Percentiles rank a stretch among this genome's conserved stretches.
Evolutionary conservation across 495 filamentous ascomycete genomes (phyloP).

Genomic region (Bombardia bombarda): DNA sequence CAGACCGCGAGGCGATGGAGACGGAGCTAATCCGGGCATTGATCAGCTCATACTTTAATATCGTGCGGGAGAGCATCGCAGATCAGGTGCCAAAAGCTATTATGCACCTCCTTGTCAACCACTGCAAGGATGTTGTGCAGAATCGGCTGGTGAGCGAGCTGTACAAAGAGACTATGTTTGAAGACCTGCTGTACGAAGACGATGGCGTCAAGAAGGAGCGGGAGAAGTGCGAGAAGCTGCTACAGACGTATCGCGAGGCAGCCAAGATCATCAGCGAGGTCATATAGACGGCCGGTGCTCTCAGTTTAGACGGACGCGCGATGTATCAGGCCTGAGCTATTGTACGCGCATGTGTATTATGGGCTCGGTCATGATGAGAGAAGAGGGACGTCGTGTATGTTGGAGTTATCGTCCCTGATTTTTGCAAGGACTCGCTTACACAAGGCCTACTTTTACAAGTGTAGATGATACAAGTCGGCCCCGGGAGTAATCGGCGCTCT

Average conservation of each 20-base stretch:
- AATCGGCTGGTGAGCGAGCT: conserved; percentile 93
- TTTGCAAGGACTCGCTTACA: too few relatives aligned
- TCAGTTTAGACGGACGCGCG: neutral
- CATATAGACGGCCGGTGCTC: conserved; percentile 41
- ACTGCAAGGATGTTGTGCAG: conserved; percentile 95
- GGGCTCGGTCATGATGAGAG: neutral
- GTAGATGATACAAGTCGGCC: too few relatives aligned
- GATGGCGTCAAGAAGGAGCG: conserved; percentile 94
- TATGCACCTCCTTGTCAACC: conserved; percentile 97
- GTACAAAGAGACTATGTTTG: conserved; percentile 88
- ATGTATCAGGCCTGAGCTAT: neutral
- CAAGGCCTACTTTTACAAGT: too few relatives aligned
- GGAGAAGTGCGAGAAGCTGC: conserved; percentile 92
- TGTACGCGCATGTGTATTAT: neutral
- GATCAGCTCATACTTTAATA: conserved; percentile 97
- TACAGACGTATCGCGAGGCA: conserved; percentile 92
- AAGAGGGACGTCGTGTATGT: neutral
- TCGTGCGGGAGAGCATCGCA: conserved; percentile 92
- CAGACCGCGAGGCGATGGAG: conserved; percentile 91
- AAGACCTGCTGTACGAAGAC: conserved; percentile 93
- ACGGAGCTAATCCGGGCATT: conserved; percentile 93
- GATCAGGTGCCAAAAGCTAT: conserved; percentile 98
- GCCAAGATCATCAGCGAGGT: conserved; percentile 98
- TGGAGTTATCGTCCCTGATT: neutral
- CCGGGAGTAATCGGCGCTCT: too few relatives aligned